phyloP scores from a whole-genome alignment of 2,329 filamentous ascomycete genomes.

The Hymenoscyphus infarciens region DNA sequence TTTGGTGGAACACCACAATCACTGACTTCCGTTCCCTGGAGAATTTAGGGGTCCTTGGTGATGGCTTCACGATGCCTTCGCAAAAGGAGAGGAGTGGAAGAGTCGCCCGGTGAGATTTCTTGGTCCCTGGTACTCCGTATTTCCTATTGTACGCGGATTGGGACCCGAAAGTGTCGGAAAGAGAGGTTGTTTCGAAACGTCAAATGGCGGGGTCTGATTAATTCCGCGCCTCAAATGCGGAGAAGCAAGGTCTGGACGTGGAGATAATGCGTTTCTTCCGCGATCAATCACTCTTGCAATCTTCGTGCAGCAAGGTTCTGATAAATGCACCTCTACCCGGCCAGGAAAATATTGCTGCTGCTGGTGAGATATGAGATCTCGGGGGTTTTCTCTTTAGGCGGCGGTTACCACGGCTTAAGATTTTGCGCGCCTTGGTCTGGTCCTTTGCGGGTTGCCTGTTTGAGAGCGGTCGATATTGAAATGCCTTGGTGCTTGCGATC shows the following conservation, averaged over 20 bases:
- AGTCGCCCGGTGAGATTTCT: background rate
- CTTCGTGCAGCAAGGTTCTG: conserved; percentile 1
- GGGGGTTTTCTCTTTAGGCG: conserved; percentile 17
- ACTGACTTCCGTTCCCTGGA: background rate
- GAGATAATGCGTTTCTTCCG: conserved; percentile 19
- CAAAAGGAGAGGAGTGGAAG: too few relatives aligned
- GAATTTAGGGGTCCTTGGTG: background rate
- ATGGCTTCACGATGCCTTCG: background rate
- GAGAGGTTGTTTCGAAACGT: conserved; percentile 19
- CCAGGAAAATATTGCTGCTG: background rate
- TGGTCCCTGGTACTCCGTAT: background rate
- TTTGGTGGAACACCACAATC: background rate
- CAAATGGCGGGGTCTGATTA: conserved; percentile 19
- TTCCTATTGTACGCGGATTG: background rate
- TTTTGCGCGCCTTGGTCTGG: conserved; percentile 8
- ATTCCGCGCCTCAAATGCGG: conserved; percentile 17
- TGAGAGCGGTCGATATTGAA: conserved; percentile 13
- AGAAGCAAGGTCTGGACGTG: conserved; percentile 17
- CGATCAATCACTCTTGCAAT: conserved; percentile 16
- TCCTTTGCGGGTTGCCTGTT: conserved; percentile 9
- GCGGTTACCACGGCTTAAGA: conserved; percentile 16
- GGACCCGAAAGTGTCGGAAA: background rate
- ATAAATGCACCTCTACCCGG: background rate
- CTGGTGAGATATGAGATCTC: conserved; percentile 10
- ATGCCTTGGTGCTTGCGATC: background rate